Evolutionary conservation across 2,329 filamentous ascomycete species (phyloP).

Genomic region (Pezicula rhizophila): DNA sequence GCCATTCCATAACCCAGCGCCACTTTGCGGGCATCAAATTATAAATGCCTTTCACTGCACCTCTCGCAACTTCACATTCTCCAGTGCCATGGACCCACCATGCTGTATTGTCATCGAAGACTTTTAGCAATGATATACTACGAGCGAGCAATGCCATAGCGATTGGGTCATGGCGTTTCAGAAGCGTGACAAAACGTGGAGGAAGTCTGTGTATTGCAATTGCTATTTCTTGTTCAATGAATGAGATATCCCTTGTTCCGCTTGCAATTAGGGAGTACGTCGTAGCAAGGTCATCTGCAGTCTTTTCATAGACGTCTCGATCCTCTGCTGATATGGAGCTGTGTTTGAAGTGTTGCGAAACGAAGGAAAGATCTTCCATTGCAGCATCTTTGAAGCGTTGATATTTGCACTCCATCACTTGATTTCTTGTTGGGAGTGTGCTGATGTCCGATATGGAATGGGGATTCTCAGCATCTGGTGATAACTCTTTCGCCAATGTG

Average conservation of each 20-base stretch:
- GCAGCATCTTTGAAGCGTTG: slow-evolving; percentile 1
- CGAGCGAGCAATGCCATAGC: slow-evolving; percentile 12
- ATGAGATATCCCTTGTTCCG: background rate
- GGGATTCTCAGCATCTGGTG: slow-evolving; percentile 2
- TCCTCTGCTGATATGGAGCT: background rate
- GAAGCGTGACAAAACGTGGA: slow-evolving; percentile 4
- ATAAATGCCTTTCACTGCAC: slow-evolving; percentile 5
- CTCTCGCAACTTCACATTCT: slow-evolving; percentile 1
- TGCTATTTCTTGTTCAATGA: slow-evolving; percentile 12
- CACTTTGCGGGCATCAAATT: slow-evolving; percentile 6
- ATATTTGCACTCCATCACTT: background rate
- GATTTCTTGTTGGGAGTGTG: background rate
- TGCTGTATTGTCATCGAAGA: slow-evolving; percentile 7
- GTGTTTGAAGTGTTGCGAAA: slow-evolving; percentile 5
- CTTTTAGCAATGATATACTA: slow-evolving; percentile 5
- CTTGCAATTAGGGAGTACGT: slow-evolving; percentile 5
- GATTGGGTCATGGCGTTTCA: slow-evolving; percentile 7
- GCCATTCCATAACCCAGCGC: slow-evolving; percentile 12
- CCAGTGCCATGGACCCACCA: slow-evolving; percentile 16
- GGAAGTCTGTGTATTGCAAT: slow-evolving; percentile 9
- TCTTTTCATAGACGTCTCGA: slow-evolving; percentile 4
- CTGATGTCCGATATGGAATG: slow-evolving; percentile 6
- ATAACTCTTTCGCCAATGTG: slow-evolving; percentile 7
- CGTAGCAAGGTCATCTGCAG: background rate
- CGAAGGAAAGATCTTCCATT: slow-evolving; percentile 4